These are phyloP conservation scores for Neonectria neomacrospora DNA, from an alignment of 2,329 filamentous ascomycete genomes.

Conservation along the genomic window DNA sequence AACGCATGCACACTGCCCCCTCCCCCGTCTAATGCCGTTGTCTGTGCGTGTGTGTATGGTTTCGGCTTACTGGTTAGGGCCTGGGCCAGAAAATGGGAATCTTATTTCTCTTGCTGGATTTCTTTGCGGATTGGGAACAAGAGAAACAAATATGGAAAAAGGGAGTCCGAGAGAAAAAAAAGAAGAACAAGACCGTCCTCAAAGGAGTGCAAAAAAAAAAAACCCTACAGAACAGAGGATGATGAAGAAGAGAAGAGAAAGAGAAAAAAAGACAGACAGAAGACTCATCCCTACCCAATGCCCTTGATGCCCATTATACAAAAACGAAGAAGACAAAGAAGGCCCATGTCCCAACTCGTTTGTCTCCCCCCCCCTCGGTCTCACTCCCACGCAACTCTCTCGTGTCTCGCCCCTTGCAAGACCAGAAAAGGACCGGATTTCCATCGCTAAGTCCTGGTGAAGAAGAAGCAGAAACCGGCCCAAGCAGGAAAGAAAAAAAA, in stretches of 20 bases:
- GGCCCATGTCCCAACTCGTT: slow-evolving; percentile 13
- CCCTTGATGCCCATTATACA: slow-evolving; percentile 32
- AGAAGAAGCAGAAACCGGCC: background rate
- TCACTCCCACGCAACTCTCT: background rate
- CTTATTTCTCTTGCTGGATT: slow-evolving; percentile 11
- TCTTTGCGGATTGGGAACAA: background rate
- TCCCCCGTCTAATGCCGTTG: background rate
- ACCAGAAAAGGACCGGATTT: slow-evolving; percentile 9
- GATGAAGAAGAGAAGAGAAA: slow-evolving; percentile 11
- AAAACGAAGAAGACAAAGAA: slow-evolving; percentile 12
- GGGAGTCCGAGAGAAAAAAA: background rate
- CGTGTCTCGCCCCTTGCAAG: slow-evolving; percentile 8
- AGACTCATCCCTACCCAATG: slow-evolving; percentile 14
- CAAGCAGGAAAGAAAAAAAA: background rate
- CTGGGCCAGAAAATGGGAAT: background rate
- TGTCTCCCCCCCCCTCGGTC: background rate
- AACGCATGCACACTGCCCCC: slow-evolving; percentile 6
- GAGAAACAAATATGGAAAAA: background rate
- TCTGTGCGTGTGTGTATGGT: background rate
- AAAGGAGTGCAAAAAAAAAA: slow-evolving; percentile 22
- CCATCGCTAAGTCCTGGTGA: background rate
- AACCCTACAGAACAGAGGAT: slow-evolving; percentile 1
- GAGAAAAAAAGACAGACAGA: slow-evolving; percentile 10
- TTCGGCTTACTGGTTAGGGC: background rate
- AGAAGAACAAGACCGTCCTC: background rate